A percentile compares a stretch with the other conserved stretches of the same genome.
These are phyloP conservation scores for Vinca major DNA, from an alignment of 305 asterid species.

Conservation along the genomic window DNA sequence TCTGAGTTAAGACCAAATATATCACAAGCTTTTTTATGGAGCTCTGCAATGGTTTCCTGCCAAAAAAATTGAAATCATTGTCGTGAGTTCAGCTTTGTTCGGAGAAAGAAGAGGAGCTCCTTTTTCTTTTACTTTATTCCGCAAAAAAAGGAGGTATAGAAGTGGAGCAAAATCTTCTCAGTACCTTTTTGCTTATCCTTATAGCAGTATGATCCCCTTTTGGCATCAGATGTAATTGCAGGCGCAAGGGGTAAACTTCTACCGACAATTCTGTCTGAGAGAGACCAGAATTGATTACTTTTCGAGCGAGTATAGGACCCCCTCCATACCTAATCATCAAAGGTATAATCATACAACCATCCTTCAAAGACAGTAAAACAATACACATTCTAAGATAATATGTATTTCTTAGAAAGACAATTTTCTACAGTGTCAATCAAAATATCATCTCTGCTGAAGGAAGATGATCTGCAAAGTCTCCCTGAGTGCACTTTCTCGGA, in stretches of 20 bases:
- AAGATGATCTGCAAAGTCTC: not conserved
- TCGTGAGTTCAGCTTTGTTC: not conserved
- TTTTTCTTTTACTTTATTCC: conserved; percentile 6
- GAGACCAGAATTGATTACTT: conserved; percentile 79
- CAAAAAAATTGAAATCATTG: conserved; percentile 6
- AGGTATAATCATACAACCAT: conserved; percentile 13
- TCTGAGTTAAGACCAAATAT: conserved; percentile 66
- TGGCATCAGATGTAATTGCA: conserved; percentile 87
- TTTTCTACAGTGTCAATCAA: not conserved
- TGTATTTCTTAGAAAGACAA: not conserved
- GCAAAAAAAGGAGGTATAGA: not conserved
- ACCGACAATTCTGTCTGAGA: conserved; percentile 89
- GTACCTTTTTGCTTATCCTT: conserved; percentile 96
- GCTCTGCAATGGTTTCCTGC: conserved; percentile 91
- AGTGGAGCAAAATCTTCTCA: conserved; percentile 7
- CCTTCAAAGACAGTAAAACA: not conserved
- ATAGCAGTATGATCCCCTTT: conserved; percentile 61
- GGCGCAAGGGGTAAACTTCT: conserved; percentile 94
- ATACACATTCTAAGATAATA: not conserved
- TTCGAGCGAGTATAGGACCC: conserved; percentile 83
- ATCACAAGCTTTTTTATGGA: conserved; percentile 80
- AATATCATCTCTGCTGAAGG: not conserved
- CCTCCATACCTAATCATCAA: conserved; percentile 84
- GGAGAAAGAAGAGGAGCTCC: conserved; percentile 5
- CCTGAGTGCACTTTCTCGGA: not conserved